These are phyloP conservation scores for Fusarium miscanthi DNA, from an alignment of 2,329 filamentous ascomycete genomes.

Conservation along the genomic window DNA sequence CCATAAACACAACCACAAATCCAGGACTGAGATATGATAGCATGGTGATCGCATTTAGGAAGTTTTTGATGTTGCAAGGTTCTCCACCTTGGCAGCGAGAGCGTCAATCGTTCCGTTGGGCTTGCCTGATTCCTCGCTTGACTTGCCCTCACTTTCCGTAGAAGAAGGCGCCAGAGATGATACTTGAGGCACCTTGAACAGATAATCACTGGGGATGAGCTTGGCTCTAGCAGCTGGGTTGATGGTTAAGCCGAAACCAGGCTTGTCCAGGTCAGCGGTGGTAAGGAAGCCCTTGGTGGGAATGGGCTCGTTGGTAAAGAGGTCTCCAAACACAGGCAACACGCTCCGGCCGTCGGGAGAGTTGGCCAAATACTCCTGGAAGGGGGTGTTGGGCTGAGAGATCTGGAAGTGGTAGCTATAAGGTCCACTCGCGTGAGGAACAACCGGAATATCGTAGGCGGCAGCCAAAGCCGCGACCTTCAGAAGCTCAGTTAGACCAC, in stretches of 20 bases:
- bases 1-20: background rate
- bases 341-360: slow-evolving; percentile 91
- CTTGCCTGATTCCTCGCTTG: slow-evolving; percentile 20
- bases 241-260: slow-evolving; percentile 88
- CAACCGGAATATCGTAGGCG: slow-evolving; percentile 93
- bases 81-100: slow-evolving; percentile 51
- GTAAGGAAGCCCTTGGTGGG: slow-evolving; percentile 85
- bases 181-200: slow-evolving; percentile 75
- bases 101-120: slow-evolving; percentile 46
- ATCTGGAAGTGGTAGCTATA: slow-evolving; percentile 98
- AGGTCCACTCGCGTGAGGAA: slow-evolving; percentile 92
- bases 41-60: background rate
- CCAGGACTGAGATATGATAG: background rate
- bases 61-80: slow-evolving; percentile 43
- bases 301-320: slow-evolving; percentile 92
- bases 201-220: slow-evolving; percentile 78
- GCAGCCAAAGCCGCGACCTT: slow-evolving; percentile 89
- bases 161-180: slow-evolving; percentile 54
- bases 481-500: slow-evolving; percentile 90
- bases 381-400: slow-evolving; percentile 91
- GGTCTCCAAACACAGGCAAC: slow-evolving; percentile 88
- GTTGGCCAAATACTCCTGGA: slow-evolving; percentile 96
- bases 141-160: slow-evolving; percentile 37
- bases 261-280: slow-evolving; percentile 83
- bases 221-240: slow-evolving; percentile 78